Evolutionary conservation across 225 moss, liverwort and hornwort genomes (phyloP), one percentile per base, ranked within the genome.

Genomic region (Sphagnum contortum): DNA sequence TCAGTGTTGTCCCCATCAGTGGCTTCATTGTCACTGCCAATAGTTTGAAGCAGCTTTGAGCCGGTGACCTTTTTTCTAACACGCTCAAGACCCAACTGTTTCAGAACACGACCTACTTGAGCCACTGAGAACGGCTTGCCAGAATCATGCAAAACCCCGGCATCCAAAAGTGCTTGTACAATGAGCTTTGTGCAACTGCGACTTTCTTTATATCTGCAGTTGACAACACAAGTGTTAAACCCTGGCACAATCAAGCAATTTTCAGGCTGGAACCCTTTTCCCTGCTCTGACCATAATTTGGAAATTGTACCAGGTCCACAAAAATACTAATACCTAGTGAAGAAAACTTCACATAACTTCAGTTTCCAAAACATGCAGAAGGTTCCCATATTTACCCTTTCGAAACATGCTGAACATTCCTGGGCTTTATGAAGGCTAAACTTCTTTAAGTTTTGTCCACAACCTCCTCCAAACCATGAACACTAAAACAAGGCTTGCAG

Each of bases 91-190:
- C 80, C 83, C 3, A 94, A 72, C n/a, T 71, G 67, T 56, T 91
- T 87, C 50, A 94, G 61, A 14, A 85, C 81, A 62, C 91, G 81
- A 52, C 85, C 85, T 56, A 94, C 78, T 78, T 94, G 94, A 45
- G 83, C 81, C 60, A 77, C 50, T 48, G 85, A 87, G 61, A 89
- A 83, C 8, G 66, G 72, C 55, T 71, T 73, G 69, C 71, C 79
- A 10, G 81, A 78, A 56, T 75, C 73, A 69, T 72, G 78, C 68
- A 87, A 47, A 76, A 83, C 75, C 45, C 76, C 81, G 48, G 84
- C 80, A 47, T 73, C 73, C 47, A 67, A 69, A 3, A 84, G 68
- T 55, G 79, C 83, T 67, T 74, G 11, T 1, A 82, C 80, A 59
- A 91, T 89, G 59, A 78, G 75, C 63, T 74, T 66, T 12, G 56